A percentile compares a stretch with the other conserved stretches of the same genome.
Evolutionary conservation across 2,329 filamentous ascomycete species (phyloP).

Genomic region (Colletotrichum orbiculare): DNA sequence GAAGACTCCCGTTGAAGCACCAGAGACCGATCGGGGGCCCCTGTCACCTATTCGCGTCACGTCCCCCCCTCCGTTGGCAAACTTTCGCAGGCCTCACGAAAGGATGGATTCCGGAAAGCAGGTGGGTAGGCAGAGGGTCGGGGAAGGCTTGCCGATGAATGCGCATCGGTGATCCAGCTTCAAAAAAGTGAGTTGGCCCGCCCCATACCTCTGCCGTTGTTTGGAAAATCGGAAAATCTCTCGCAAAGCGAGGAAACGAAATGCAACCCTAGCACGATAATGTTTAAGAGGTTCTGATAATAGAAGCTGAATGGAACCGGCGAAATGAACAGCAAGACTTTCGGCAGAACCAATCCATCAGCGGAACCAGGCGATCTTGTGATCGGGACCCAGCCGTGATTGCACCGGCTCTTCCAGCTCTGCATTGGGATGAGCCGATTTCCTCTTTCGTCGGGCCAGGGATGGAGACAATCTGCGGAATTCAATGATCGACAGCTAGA

Average conservation of each 20-base stretch:
- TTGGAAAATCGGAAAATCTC: constrained; percentile 12
- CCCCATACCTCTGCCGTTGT: constrained; percentile 12
- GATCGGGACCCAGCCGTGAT: constrained; percentile 28
- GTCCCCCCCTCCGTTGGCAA: constrained; percentile 1
- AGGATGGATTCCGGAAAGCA: constrained; percentile 7
- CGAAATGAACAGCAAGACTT: constrained; percentile 19
- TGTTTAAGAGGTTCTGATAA: neutral
- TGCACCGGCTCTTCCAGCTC: constrained; percentile 1
- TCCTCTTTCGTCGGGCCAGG: constrained; percentile 24
- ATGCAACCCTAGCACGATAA: constrained; percentile 7
- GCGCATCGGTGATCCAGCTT: constrained; percentile 16
- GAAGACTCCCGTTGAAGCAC: constrained; percentile 14
- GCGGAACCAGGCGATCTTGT: constrained; percentile 22
- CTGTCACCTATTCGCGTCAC: constrained; percentile 1
- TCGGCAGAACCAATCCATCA: constrained; percentile 7
- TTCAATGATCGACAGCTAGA: constrained; percentile 32
- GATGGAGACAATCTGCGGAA: constrained; percentile 28
- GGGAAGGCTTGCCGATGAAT: constrained; percentile 19
- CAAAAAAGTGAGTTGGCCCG: neutral
- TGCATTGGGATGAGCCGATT: constrained; percentile 18
- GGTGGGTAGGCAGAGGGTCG: constrained; percentile 9
- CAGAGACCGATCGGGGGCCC: constrained; percentile 14
- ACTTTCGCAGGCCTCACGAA: constrained; percentile 2
- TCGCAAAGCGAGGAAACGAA: constrained; percentile 27
- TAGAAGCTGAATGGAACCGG: constrained; percentile 11